Evolutionary conservation across 257 asterid species (phyloP).

Genomic region (Solanum sitiens): DNA sequence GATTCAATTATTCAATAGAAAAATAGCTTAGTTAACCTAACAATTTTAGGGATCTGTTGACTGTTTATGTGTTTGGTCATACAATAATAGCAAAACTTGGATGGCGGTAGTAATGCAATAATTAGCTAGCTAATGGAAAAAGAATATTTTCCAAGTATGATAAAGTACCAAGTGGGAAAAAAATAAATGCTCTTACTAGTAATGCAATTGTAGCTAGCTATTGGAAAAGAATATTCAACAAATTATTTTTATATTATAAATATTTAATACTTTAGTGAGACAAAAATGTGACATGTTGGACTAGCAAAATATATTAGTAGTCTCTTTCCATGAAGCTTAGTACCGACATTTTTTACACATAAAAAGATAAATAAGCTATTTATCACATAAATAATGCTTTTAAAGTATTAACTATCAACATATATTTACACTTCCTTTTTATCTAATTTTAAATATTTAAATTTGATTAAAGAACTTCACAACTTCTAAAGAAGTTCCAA

Average conservation of each 20-base stretch:
- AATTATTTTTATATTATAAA: background rate
- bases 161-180: background rate
- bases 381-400: background rate
- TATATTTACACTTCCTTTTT: too few relatives aligned
- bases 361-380: background rate
- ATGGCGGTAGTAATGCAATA: background rate
- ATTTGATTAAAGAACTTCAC: background rate
- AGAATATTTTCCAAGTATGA: background rate
- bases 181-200: background rate
- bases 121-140: background rate
- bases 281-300: background rate
- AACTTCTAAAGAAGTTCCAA: background rate
- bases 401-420: too few relatives aligned
- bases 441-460: background rate
- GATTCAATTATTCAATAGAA: too few relatives aligned
- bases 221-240: background rate
- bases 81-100: background rate
- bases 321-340: background rate
- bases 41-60: too few relatives aligned
- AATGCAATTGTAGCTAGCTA: background rate
- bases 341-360: background rate
- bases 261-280: background rate
- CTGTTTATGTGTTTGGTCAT: too few relatives aligned
- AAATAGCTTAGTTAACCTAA: too few relatives aligned
- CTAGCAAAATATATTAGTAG: background rate